These are phyloP conservation scores for Aechmea fasciata DNA, from an alignment of 176 grass and related monocot genomes.

Conservation along the genomic window DNA sequence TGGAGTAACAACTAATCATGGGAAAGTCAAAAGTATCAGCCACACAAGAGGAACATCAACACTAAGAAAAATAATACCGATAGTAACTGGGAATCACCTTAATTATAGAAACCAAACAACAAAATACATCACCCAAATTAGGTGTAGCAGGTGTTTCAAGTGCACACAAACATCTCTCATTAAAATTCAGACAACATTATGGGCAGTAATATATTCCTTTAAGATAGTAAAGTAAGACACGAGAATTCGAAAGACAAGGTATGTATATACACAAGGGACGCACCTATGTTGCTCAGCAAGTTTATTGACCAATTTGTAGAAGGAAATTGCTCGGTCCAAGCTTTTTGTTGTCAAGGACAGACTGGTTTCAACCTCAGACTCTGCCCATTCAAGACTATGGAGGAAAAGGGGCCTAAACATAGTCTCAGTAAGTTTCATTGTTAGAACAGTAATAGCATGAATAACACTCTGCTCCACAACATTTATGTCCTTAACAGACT, in stretches of 20 bases:
- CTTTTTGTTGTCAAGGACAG: constrained; percentile 38
- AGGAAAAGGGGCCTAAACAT: constrained; percentile 93
- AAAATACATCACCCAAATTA: too few species aligned
- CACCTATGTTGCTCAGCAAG: constrained; percentile 79
- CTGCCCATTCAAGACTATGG: constrained; percentile 68
- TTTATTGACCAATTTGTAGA: constrained; percentile 71
- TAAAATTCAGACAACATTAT: too few species aligned
- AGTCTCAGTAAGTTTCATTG: constrained; percentile 79
- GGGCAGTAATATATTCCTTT: too few species aligned
- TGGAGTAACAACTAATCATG: too few species aligned
- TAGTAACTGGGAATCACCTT: too few species aligned
- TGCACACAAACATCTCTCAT: too few species aligned
- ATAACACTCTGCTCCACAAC: constrained; percentile 65
- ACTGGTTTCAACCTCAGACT: constrained; percentile 48
- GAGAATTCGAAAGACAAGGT: too few species aligned
- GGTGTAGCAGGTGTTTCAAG: too few species aligned
- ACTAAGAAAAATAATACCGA: too few species aligned
- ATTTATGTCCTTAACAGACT: constrained; percentile 58
- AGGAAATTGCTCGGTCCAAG: constrained; percentile 64
- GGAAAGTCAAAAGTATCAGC: too few species aligned
- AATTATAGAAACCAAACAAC: neutral
- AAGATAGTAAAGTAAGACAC: too few species aligned
- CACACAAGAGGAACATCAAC: too few species aligned
- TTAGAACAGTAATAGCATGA: constrained; percentile 52
- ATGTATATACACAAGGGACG: constrained; percentile 5